A percentile compares a stretch with the other conserved stretches of the same genome.
Evolutionary conservation across 306 rosid species (phyloP).

Genomic region (Lagenaria siceraria): DNA sequence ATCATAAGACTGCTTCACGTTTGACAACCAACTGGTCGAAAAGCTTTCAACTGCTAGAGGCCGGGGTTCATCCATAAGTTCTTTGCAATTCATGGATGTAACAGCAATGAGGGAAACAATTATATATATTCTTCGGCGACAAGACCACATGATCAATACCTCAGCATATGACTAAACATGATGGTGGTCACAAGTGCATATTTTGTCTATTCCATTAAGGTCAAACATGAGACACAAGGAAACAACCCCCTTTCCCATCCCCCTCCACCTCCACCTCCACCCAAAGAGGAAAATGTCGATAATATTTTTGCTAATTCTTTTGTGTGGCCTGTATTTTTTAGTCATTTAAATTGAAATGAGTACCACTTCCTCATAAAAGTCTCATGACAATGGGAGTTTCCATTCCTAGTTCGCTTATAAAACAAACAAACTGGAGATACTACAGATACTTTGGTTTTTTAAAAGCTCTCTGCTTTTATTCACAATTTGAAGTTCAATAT

Average conservation of each 20-base stretch:
- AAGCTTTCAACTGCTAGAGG: conserved; percentile 60
- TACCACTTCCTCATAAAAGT: not conserved
- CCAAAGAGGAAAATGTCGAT: not conserved
- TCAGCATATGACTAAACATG: conserved; percentile 27
- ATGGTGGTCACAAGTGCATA: conserved; percentile 36
- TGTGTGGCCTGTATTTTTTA: not conserved
- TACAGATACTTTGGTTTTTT: not conserved
- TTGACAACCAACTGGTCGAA: conserved; percentile 53
- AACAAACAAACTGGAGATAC: not conserved
- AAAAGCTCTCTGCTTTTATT: not conserved
- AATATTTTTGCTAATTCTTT: not conserved
- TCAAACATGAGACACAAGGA: conserved; percentile 47
- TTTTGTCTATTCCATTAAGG: conserved; percentile 32
- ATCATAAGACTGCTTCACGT: conserved; percentile 12
- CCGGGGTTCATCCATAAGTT: conserved; percentile 24
- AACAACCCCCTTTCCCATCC: conserved; percentile 14
- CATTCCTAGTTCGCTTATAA: not conserved
- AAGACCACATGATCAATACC: conserved; percentile 25
- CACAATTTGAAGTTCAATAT: not conserved
- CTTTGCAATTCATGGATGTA: conserved; percentile 5
- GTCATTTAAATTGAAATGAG: not conserved
- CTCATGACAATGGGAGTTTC: not conserved
- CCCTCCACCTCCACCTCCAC: not conserved
- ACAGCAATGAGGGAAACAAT: not conserved
- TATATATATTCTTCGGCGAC: conserved; percentile 15